Evolutionary conservation across 164 flowering plant species (phyloP).

Genomic region (Magnolia changhungtana): DNA sequence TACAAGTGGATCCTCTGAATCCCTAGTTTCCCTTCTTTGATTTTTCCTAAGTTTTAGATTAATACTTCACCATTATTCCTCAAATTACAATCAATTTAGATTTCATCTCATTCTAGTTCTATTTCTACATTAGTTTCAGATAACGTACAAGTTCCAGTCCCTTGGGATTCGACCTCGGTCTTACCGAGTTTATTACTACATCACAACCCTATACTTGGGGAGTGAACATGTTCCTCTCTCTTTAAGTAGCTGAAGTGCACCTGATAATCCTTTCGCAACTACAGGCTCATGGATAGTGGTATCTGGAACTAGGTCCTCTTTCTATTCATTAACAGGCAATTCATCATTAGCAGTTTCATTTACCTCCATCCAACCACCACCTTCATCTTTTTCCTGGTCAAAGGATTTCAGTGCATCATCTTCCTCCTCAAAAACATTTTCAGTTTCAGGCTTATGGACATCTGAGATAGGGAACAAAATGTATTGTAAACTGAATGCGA

Average conservation of each 20-base stretch:
- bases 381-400: slow-evolving; percentile 50
- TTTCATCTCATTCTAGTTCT: no score
- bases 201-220: no score
- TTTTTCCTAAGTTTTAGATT: no score
- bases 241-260: slow-evolving; percentile 74
- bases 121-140: no score
- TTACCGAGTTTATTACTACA: no score
- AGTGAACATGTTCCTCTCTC: no score
- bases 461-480: slow-evolving; percentile 40
- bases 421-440: slow-evolving; percentile 91
- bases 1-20: no score
- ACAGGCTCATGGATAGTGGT: slow-evolving; percentile 73
- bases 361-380: slow-evolving; percentile 69
- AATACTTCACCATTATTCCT: no score
- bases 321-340: slow-evolving; percentile 30
- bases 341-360: slow-evolving; percentile 51
- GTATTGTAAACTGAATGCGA: not conserved
- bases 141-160: no score
- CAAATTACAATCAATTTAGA: no score
- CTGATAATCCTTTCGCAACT: slow-evolving; percentile 88
- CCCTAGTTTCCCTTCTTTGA: no score
- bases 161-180: no score
- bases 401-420: slow-evolving; percentile 48
- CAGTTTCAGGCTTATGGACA: slow-evolving; percentile 47
- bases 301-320: slow-evolving; percentile 61